Evolutionary conservation across 1,284 basidiomycete genomes (phyloP), one percentile per base, ranked within the genome.

Genomic region (Salmacisia buchloeana): DNA sequence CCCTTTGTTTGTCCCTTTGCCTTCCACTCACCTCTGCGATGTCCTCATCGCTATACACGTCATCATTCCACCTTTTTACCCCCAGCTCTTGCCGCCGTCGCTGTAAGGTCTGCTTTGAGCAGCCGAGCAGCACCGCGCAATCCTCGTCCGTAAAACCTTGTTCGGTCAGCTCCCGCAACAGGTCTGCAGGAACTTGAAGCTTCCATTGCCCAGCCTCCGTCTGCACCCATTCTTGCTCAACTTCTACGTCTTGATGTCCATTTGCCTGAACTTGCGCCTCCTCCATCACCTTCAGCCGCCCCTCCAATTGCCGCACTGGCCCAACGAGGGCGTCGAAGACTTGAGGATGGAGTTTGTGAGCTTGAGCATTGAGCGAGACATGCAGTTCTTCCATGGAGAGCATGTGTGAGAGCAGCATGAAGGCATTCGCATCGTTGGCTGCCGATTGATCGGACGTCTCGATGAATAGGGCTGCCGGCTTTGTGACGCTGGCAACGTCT

Each of bases 61-160:
- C 21, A 49, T 49, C 23, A 31, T 49, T 49, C 46, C 46, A 49
- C 46, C 18, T 9, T 49, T 49, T n/a, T 3, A 49, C 10, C 21
- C 29, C 27, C 46, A 49, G 21, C 46, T 49, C 46, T 5, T 12
- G 5, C 46, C 46, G 23, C 4, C 46, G 46, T 12, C 46, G 13
- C 13, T 13, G 21, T 13, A 49, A 3, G 18, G 46, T 49, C 9
- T 13, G 21, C 25, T 25, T 13, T 12, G 46, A 49, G 29, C 46
- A 49, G 4, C 27, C 27, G 13, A 49, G 46, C 13, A 49, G 29
- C 3, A 49, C 18, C 7, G 46, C 46, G 27, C 21, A 25, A 18
- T 49, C 46, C 21, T 49, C 29, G 46, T 49, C 46, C 46, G 46
- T n/a, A 25, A 49, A 49, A 12, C 46, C 46, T 13, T n/a, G 46